Evolutionary conservation across 2,329 filamentous ascomycete genomes (phyloP).

Genomic region (Cryphonectria naterciae): DNA sequence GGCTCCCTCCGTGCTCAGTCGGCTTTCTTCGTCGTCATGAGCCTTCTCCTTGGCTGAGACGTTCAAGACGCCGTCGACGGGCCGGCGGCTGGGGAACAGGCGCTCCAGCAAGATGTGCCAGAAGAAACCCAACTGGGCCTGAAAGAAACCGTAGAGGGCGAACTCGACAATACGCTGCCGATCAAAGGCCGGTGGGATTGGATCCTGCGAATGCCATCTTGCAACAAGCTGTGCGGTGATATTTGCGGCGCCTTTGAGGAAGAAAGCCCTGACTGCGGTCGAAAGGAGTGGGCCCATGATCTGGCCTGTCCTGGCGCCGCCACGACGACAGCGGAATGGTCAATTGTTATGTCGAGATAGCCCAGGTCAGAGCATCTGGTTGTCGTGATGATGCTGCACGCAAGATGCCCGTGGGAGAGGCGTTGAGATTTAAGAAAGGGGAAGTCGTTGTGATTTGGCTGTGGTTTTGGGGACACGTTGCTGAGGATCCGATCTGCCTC

Average conservation of each 20-base stretch:
- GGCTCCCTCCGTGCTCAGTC: slow-evolving; percentile 27
- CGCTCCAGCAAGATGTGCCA: slow-evolving; percentile 35
- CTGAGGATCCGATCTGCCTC: slow-evolving; percentile 2
- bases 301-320: slow-evolving; percentile 6
- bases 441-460: slow-evolving; percentile 1
- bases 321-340: neutral
- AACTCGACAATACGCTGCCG: slow-evolving; percentile 35
- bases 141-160: slow-evolving; percentile 34
- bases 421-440: neutral
- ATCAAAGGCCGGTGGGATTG: slow-evolving; percentile 28
- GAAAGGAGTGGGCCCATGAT: slow-evolving; percentile 26
- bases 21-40: slow-evolving; percentile 29
- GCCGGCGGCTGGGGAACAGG: slow-evolving; percentile 32
- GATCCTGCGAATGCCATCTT: slow-evolving; percentile 28
- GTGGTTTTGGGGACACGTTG: slow-evolving; percentile 12
- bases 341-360: neutral
- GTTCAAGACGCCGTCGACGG: slow-evolving; percentile 9
- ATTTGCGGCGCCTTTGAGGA: slow-evolving; percentile 31
- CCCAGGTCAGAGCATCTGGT: neutral
- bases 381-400: neutral
- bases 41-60: slow-evolving; percentile 29
- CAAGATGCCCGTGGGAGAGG: neutral
- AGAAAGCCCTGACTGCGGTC: slow-evolving; percentile 29
- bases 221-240: slow-evolving; percentile 30
- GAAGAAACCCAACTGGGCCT: slow-evolving; percentile 34